Evolutionary conservation across 2,329 filamentous ascomycete species (phyloP).

Genomic region (Rhynchosporium agropyri): DNA sequence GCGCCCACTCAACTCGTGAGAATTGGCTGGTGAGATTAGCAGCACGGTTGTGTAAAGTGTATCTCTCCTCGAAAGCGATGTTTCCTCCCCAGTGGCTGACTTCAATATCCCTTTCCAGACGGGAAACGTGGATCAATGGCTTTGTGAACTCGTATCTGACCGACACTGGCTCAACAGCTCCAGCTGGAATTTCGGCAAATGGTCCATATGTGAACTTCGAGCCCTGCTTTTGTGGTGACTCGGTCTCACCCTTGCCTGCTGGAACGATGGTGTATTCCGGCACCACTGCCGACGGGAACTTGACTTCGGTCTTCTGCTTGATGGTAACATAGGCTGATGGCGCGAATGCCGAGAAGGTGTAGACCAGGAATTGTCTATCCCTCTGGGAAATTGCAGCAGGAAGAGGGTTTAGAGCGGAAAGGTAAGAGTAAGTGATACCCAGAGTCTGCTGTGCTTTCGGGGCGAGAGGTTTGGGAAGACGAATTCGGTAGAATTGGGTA

Average conservation of each 20-base stretch:
- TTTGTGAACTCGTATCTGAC: conserved; percentile 96
- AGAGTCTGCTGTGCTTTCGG: conserved; percentile 81
- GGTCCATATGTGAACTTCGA: conserved; percentile 87
- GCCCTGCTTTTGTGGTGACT: conserved; percentile 78
- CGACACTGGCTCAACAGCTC: conserved; percentile 69
- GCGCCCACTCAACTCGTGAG: conserved; percentile 75
- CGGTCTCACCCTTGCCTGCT: conserved; percentile 57
- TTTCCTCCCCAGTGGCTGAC: conserved; percentile 99
- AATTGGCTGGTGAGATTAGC: conserved; percentile 76
- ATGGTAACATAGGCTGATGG: conserved; percentile 81
- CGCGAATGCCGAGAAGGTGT: conserved; percentile 83
- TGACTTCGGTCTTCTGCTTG: conserved; percentile 98
- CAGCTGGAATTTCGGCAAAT: conserved; percentile 80
- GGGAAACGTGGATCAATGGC: conserved; percentile 77
- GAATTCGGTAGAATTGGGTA: conserved; percentile 82
- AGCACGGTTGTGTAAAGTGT: conserved; percentile 83
- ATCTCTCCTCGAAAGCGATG: conserved; percentile 90
- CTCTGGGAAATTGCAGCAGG: conserved; percentile 82
- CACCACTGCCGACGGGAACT: conserved; percentile 76
- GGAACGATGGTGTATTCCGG: conserved; percentile 82
- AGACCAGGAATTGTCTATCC: conserved; percentile 83
- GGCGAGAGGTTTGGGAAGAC: conserved; percentile 73
- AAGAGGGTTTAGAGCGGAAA: conserved; percentile 77
- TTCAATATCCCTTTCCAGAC: conserved; percentile 87
- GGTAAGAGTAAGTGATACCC: conserved; percentile 80